Evolutionary conservation across 495 filamentous ascomycete genomes (phyloP), one percentile per base, ranked within the genome.

Genomic region (Penicillium crystallinum): DNA sequence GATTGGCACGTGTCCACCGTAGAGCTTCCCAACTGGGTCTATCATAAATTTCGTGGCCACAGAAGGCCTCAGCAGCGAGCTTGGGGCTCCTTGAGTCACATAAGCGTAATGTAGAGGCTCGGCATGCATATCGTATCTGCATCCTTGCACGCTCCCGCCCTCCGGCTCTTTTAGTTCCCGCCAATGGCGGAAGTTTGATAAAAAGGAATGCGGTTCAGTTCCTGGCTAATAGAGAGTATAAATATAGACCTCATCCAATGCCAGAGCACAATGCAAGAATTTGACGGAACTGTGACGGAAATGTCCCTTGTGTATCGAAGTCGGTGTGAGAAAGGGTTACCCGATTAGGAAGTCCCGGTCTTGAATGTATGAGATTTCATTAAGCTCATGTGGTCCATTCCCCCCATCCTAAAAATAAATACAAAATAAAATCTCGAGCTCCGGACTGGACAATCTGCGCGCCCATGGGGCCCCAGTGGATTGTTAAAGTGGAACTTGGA

Each of bases 321-420:
- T 47, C 54, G 57, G 54, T 56, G 52, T 49, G 50, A 43, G 12
- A 23, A 6, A 49, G 46, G 46, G 12, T 52, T 63, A 37, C 58
- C 57, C 21, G 27, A 58, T 58, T 51, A 30, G 58, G 61, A 55
- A 30, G 55, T 61, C 49, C 61, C 57, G 55, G 17, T 27, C 6
- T 9, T 8, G 7, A 33, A 19, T 17, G 40, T 19, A 47, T 49
- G 46, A 39, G 36, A 40, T 31, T 40, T 5, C 10, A 49, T 52
- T 43, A 42, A 44, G 49, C 49, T 42, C 36, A 51, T 14, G 27
- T 51, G 48, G 21, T 17, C 48, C 38, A 29, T 51, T 30, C 37
- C 35, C n/a, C 46, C 35, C 22, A 18, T 17, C 23, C 23, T 40
- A 40, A 40, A 49, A 51, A 31, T 31, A 41, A 50, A 50, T 42